Conservation (phyloP, 148 eudicot genomes). For the Rhododendron vialii region DNA sequence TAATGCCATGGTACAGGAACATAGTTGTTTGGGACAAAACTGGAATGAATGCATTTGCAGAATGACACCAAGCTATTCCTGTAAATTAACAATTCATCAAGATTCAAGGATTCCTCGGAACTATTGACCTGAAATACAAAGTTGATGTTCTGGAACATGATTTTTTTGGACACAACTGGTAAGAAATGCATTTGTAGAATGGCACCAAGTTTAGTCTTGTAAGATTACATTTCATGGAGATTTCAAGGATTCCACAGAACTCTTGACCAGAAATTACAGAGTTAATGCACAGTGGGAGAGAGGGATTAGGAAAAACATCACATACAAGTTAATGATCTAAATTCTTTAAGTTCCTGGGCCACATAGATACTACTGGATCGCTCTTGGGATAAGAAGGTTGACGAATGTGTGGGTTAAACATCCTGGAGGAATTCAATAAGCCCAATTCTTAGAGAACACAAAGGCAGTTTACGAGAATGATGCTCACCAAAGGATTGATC, state of each 20-base stretch:
- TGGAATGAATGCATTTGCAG: neutral
- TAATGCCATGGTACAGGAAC: neutral
- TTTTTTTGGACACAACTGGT: neutral
- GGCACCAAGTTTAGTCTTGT: neutral
- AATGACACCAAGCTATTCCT: neutral
- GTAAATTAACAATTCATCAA: neutral
- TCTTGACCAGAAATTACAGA: neutral
- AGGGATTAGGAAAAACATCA: neutral
- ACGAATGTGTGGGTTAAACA: neutral
- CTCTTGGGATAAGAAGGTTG: neutral
- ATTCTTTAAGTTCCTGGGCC: neutral
- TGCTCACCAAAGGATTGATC: constrained; percentile 59
- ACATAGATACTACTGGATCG: neutral
- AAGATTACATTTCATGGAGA: neutral
- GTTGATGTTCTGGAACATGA: neutral
- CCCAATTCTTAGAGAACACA: neutral
- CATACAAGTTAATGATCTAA: neutral
- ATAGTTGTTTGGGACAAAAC: neutral
- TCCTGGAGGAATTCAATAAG: neutral
- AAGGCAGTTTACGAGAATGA: neutral
- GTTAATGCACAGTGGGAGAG: neutral
- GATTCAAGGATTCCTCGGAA: neutral
- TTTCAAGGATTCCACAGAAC: neutral
- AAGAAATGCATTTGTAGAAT: neutral
- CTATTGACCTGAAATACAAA: neutral